Evolutionary conservation across 371 early-diverging fungal genomes (phyloP), one percentile per base, ranked within the genome.

Genomic region (Mortierella sp.): DNA sequence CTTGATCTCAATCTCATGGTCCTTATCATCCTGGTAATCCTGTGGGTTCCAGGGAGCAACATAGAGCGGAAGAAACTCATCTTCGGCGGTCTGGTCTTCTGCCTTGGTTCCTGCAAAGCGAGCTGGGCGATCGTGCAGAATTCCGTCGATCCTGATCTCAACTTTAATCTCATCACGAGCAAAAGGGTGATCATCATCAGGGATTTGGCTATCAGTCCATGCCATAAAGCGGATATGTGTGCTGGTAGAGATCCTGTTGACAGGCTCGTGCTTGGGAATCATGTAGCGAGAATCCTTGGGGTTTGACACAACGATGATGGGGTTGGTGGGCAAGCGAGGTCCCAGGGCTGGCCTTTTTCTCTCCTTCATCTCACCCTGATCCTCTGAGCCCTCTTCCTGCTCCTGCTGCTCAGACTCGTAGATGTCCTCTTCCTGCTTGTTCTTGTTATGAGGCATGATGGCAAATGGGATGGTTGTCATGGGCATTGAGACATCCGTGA

Each of bases 271-370:
- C 27, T 84, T 76, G 8, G 93, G 94, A 48, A 97, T 87, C 44
- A 93, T 80, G 80, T 91, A 97, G 35, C 95, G 90, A 0, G 94
- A 93, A 80, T 98, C 97, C 80, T 97, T 96, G 24, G 98, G 98
- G 79, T 97, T 97, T 0, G 98, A 97, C 27, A 97, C 91, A 32
- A 98, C 88, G 12, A 98, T 90, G 6, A 97, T 88, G 10, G 98
- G 98, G n/a, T 93, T 89, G 0, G 90, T 88, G 72, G 91, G 74
- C 72, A 89, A 38, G 74, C 84, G 75, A 5, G 78, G 81, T 24
- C 55, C 73, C 14, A 51, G 79, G 43, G 41, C 82, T 72, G 58
- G 89, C 55, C 41, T 79, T 63, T 75, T 48, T 46, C 55, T 60
- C 63, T 75, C 75, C 63, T 56, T 79, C 29, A 18, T 58, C 43